Evolutionary conservation across 176 grass and related monocot species (phyloP), one percentile per base, ranked within the genome.

Genomic region (Melocanna baccifera): DNA sequence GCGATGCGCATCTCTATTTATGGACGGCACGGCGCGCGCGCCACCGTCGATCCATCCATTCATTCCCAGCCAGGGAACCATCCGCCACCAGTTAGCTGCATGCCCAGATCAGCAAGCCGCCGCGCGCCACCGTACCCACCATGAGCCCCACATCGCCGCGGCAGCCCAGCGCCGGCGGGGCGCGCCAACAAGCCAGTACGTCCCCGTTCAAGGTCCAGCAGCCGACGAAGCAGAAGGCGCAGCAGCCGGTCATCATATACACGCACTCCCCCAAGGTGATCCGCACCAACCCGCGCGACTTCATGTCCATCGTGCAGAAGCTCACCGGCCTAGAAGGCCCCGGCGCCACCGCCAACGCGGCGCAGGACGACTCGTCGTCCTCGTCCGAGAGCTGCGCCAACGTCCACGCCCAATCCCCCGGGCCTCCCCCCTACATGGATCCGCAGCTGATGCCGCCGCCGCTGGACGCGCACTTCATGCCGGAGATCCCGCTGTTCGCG

Each of bases 281-380:
- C 77, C 89, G 79, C 77, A 89, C 92, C 36, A 80, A 62, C 34
- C 83, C 92, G 4, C 64, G 61, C 26, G 87, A 94, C 67, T 91
- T 94, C 89, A 89, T 91, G 89, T 80, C 89, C 80, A 86, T 94
- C 84, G 89, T 94, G 42, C 92, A 94, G 89, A 94, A 83, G 66
- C 92, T 94, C 84, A 94, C 89, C 29, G 87, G 89, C 62, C 84
- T 71, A n/a, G 87, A 89, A 25, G 34, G 58, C 47, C 47, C 85
- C 3, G 10, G 10, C 2, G 43, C 42, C 30, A 12, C 42, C 47
- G 15, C 19, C 64, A 22, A 2, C 53, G 12, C 13, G 14, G 51
- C 43, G 68, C 79, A 82, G 61, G 90, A 92, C 42, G 83, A 86
- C 36, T 89, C 87, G 4, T 70, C 87, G 0, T 83, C 87, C 0